Evolutionary conservation across 148 eudicot species (phyloP), one percentile per base, ranked within the genome.

Genomic region (Talinum fruticosum): DNA sequence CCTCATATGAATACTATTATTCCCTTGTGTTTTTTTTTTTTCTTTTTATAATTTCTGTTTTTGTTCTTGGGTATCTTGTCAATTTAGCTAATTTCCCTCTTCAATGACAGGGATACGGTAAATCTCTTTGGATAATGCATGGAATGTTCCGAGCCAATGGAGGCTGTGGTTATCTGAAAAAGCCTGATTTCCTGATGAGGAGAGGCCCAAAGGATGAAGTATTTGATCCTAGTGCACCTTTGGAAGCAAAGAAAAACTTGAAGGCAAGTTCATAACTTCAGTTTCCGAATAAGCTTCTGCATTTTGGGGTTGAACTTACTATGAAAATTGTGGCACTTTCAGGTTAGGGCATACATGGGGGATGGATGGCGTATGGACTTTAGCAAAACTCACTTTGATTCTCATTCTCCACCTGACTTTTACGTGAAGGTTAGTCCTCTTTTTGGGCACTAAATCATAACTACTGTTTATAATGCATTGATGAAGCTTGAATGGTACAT

Each of bases 301-400:
- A 33, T 62, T 8, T 62, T 62, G 3, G 16, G 66, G 33, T 28
- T 62, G 66, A 62, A 28, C 66, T 62, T 10, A 18, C 66, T 62
- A 62, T 62, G 32, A 62, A 26, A 62, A 32, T 62, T 12, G 66
- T 18, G 15, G 66, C 14, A 8, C 15, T 28, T 62, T 14, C 70
- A 79, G 81, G 81, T 79, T n/a, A 79, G 37, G 34, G 38, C 72
- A 32, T 79, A 72, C 37, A 62, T 72, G 61, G 81, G 81, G 23
- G 81, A 79, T 41, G 81, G 81, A 4, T 79, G 81, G 81, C 19
- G 53, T 2, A 49, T n/a, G 16, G 81, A 79, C 47, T 79, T 79
- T 70, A n/a, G 33, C 26, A 54, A 45, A 30, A 79, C 71, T 15
- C 81, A 79, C 51, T 79, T 72, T 65, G 81, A 79, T 79, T 7